phyloP scores from a whole-genome alignment of 2,329 filamentous ascomycete species.

The Diaporthe capsici region DNA sequence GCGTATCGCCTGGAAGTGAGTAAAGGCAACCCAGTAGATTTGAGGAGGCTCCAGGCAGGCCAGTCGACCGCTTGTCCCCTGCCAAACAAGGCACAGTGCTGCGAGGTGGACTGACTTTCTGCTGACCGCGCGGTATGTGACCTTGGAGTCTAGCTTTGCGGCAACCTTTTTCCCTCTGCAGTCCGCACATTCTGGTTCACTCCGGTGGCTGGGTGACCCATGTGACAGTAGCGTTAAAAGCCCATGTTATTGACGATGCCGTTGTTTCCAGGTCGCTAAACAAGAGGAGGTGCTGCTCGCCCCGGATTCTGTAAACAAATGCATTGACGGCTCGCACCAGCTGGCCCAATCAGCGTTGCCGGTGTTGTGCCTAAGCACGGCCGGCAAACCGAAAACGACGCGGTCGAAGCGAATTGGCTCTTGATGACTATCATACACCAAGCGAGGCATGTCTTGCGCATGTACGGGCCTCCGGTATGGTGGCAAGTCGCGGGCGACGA shows the following conservation, averaged over 20 bases:
- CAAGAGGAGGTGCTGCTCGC: not conserved
- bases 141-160: constrained; percentile 27
- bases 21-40: not conserved
- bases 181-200: constrained; percentile 13
- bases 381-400: constrained; percentile 29
- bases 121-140: constrained; percentile 31
- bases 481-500: not conserved
- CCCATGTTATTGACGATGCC: constrained; percentile 22
- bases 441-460: constrained; percentile 18
- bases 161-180: constrained; percentile 24
- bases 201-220: constrained; percentile 26
- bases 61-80: constrained; percentile 22
- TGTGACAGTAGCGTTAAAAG: constrained; percentile 28
- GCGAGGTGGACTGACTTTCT: constrained; percentile 23
- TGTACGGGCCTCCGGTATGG: not conserved
- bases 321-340: not conserved
- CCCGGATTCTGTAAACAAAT: constrained; percentile 18
- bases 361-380: constrained; percentile 9
- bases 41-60: constrained; percentile 13
- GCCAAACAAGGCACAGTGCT: not conserved
- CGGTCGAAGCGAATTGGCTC: constrained; percentile 15
- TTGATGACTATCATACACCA: not conserved
- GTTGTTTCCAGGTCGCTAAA: not conserved
- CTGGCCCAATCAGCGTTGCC: constrained; percentile 7
- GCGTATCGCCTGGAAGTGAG: not conserved